These are phyloP conservation scores for Aureobasidium vineae DNA, from an alignment of 2,329 filamentous ascomycete species.

Conservation along the genomic window DNA sequence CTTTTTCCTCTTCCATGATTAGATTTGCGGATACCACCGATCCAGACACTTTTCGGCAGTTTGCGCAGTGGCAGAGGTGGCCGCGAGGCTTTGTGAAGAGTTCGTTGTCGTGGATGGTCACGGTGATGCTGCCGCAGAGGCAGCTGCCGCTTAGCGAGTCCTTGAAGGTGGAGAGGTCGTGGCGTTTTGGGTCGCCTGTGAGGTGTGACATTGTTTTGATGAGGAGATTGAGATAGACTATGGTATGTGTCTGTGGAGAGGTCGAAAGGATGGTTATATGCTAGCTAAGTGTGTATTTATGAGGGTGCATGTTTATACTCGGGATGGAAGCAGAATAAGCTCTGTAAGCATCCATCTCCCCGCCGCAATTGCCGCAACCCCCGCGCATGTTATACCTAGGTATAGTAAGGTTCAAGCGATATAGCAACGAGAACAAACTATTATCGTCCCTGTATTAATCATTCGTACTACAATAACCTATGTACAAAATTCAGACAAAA, in stretches of 20 bases:
- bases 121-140: constrained; percentile 49
- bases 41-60: constrained; percentile 53
- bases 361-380: background rate
- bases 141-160: constrained; percentile 44
- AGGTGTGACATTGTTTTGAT: constrained; percentile 33
- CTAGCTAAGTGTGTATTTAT: no score
- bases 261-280: no score
- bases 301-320: background rate
- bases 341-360: background rate
- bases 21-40: constrained; percentile 45
- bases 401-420: background rate
- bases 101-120: constrained; percentile 47
- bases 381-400: background rate
- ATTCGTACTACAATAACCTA: background rate
- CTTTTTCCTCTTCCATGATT: constrained; percentile 47
- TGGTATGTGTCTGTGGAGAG: no score
- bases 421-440: background rate
- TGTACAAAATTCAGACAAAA: background rate
- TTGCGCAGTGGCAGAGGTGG: constrained; percentile 53
- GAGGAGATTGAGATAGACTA: background rate
- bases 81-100: constrained; percentile 49
- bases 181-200: constrained; percentile 44
- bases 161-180: constrained; percentile 39
- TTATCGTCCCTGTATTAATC: background rate
- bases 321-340: background rate